A percentile compares a stretch with the other conserved stretches of the same genome.
Evolutionary conservation across 2,329 filamentous ascomycete genomes (phyloP).

Genomic region (Dactylellina sp.): DNA sequence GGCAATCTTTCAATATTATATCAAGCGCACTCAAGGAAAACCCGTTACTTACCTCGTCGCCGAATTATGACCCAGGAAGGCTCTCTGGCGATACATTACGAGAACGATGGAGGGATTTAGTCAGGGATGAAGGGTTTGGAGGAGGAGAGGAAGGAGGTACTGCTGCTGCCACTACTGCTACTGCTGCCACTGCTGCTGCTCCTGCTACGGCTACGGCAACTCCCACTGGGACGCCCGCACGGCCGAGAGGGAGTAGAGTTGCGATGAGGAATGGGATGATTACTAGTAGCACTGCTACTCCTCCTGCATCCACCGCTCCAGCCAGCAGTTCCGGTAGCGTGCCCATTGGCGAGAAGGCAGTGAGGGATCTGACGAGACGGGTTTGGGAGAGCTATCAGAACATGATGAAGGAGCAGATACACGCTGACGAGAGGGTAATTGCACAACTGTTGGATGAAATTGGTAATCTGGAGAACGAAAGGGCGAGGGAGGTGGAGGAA

Average conservation of each 20-base stretch:
- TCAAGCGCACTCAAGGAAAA: conserved; percentile 53
- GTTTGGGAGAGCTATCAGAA: conserved; percentile 53
- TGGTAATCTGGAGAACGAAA: conserved; percentile 53
- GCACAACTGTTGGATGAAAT: conserved; percentile 52
- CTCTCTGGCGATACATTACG: conserved; percentile 49
- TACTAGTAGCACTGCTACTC: conserved; percentile 36
- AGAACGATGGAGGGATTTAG: conserved; percentile 50
- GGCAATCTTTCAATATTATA: conserved; percentile 45
- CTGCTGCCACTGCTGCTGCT: neutral
- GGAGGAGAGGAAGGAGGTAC: conserved; percentile 1
- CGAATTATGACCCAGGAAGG: conserved; percentile 49
- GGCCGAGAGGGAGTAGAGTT: conserved; percentile 39
- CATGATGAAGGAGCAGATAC: conserved; percentile 53
- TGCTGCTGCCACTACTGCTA: neutral
- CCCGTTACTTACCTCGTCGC: conserved; percentile 44
- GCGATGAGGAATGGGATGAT: conserved; percentile 52
- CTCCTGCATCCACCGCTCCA: conserved; percentile 5
- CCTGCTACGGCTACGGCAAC: neutral
- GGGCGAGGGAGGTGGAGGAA: conserved; percentile 45
- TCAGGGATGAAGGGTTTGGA: conserved; percentile 47
- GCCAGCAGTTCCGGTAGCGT: neutral
- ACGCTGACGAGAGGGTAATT: conserved; percentile 38
- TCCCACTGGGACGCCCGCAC: conserved; percentile 19
- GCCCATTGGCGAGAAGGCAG: conserved; percentile 52
- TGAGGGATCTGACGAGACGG: conserved; percentile 46